Conservation (phyloP, 2,329 filamentous ascomycete genomes). For the Colletotrichum lupini region DNA sequence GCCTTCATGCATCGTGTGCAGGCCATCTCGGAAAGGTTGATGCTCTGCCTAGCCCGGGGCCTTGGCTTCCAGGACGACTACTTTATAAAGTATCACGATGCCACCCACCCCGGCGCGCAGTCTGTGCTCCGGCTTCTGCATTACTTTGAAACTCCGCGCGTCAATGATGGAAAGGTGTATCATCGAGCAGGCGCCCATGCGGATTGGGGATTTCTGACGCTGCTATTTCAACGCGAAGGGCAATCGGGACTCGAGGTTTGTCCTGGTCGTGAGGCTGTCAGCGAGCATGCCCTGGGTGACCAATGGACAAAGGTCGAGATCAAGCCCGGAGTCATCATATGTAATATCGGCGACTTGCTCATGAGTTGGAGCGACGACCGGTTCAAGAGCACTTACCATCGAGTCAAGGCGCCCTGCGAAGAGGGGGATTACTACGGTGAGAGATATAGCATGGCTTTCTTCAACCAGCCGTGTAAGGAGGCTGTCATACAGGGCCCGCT, state of each 20-base stretch:
- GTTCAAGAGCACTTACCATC: constrained; percentile 74
- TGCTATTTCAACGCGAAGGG: constrained; percentile 71
- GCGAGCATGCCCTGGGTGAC: constrained; percentile 68
- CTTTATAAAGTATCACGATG: constrained; percentile 66
- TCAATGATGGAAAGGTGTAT: constrained; percentile 54
- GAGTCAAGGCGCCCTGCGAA: constrained; percentile 70
- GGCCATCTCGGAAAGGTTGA: constrained; percentile 63
- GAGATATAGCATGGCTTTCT: constrained; percentile 74
- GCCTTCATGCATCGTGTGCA: constrained; percentile 67
- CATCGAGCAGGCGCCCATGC: constrained; percentile 72
- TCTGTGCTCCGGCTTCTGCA: constrained; percentile 67
- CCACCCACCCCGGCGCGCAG: constrained; percentile 60
- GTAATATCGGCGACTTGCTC: constrained; percentile 74
- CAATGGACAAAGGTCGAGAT: constrained; percentile 73
- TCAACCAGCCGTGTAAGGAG: constrained; percentile 72
- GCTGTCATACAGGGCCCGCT: constrained; percentile 67
- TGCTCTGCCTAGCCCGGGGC: constrained; percentile 68
- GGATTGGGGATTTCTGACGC: constrained; percentile 72
- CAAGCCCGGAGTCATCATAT: constrained; percentile 65
- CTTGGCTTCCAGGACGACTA: constrained; percentile 66
- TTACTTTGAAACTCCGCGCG: constrained; percentile 59
- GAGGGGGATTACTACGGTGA: constrained; percentile 66
- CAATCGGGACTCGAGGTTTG: constrained; percentile 74
- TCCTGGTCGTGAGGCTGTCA: constrained; percentile 70
- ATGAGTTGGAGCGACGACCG: constrained; percentile 76